Evolutionary conservation across 2,329 filamentous ascomycete genomes (phyloP).

Genomic region (Aureobasidium leucospermi): DNA sequence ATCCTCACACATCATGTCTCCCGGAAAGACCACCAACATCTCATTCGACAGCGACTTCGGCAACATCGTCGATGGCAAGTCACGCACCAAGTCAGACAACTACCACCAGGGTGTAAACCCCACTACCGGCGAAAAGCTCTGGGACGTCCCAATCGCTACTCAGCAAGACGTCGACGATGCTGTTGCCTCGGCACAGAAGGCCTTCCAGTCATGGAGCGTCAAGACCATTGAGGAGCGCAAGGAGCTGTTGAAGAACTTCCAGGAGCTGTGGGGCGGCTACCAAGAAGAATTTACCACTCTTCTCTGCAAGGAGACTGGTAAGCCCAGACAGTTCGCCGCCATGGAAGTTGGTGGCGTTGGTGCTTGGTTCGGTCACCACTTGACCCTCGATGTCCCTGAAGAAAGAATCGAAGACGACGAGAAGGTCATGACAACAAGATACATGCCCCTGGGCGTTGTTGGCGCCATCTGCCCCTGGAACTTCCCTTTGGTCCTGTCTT

Average conservation of each 20-base stretch:
- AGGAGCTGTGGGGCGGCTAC: conserved; percentile 26
- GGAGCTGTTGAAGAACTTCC: conserved; percentile 28
- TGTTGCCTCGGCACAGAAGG: conserved; percentile 29
- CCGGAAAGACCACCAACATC: conserved; percentile 34
- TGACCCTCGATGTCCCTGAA: conserved; percentile 29
- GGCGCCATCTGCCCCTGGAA: conserved; percentile 43
- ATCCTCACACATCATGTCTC: conserved; percentile 33
- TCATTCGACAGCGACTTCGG: conserved; percentile 29
- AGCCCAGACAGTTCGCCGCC: conserved; percentile 35
- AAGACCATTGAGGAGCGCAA: conserved; percentile 30
- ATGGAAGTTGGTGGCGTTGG: conserved; percentile 32
- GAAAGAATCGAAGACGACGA: conserved; percentile 40
- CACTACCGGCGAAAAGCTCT: conserved; percentile 29
- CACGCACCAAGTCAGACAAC: conserved; percentile 22
- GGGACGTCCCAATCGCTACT: conserved; percentile 30
- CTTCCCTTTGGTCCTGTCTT: conserved; percentile 46
- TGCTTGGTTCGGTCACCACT: conserved; percentile 33
- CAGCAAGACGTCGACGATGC: conserved; percentile 34
- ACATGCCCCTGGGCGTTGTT: conserved; percentile 42
- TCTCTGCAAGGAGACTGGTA: conserved; percentile 32
- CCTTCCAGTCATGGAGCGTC: conserved; percentile 29
- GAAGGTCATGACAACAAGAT: conserved; percentile 40
- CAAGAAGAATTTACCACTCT: conserved; percentile 29
- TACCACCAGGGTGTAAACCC: conserved; percentile 30
- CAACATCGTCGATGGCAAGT: conserved; percentile 33